Percentiles rank a stretch among this genome's conserved stretches.
Conservation (phyloP, 2,329 filamentous ascomycete species). For the Mycosphaerella arachidis region DNA sequence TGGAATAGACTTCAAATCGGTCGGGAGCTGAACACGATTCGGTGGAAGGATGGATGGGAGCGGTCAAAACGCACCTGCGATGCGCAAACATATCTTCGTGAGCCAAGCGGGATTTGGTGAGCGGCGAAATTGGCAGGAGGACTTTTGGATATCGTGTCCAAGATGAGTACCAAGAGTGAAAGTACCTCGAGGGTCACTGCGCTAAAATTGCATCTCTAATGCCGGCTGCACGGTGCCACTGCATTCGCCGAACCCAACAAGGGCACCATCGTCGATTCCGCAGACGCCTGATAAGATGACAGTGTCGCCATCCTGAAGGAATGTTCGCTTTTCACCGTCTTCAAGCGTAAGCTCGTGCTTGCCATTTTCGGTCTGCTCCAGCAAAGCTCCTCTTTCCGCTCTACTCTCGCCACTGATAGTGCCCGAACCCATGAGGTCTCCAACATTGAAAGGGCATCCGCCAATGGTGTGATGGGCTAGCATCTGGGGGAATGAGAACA, state of each 20-base stretch:
- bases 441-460: constrained; percentile 68
- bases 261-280: constrained; percentile 56
- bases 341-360: constrained; percentile 59
- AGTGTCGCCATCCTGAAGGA: constrained; percentile 70
- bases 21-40: neutral
- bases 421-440: constrained; percentile 72
- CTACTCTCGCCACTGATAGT: constrained; percentile 65
- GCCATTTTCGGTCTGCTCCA: constrained; percentile 68
- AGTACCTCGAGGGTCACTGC: neutral
- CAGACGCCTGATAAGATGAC: constrained; percentile 62
- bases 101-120: neutral
- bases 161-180: neutral
- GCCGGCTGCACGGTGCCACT: constrained; percentile 56
- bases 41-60: neutral
- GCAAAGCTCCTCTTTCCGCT: constrained; percentile 61
- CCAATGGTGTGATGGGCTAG: constrained; percentile 72
- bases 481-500: constrained; percentile 85
- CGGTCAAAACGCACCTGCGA: neutral
- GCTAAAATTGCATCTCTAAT: constrained; percentile 13
- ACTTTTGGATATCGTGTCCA: neutral
- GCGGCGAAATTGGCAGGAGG: too few species aligned
- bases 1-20: neutral
- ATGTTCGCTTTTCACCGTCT: constrained; percentile 63
- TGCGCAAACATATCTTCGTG: neutral
- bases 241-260: constrained; percentile 75